Base-by-base conservation (phyloP, 768 basidiomycete genomes). In the Saitozyma podzolica region DNA sequence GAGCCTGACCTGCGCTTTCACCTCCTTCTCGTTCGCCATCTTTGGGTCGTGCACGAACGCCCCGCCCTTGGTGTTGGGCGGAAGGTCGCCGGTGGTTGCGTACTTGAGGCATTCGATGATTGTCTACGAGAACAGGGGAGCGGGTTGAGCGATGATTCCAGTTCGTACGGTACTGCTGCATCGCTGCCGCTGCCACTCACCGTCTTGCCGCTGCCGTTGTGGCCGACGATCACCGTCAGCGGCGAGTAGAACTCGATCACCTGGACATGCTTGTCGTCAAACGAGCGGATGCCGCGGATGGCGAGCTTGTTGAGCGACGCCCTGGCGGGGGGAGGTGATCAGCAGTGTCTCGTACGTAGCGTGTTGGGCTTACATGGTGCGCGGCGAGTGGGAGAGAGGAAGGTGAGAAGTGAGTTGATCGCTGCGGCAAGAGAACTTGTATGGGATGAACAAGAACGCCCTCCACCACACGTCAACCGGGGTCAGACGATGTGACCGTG, bases 101-200 rank as follows among this genome's bases (percentile, higher is more conserved):
- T 99, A 99, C 83, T 98, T 98, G 79, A 99, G 85, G 81, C 95
- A 98, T 83, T 99, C 96, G 80, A 99, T 98, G 76, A 98, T 90
- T 0, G 95, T 99, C 83, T 84, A 68, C 19, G 11, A 45, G 29
- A 13, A 37, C 29, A 47, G 51, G 40, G 1, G 19, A 39, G 45
- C 47, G 52, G 51, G 19, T 2, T 13, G n/a, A 17, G 45, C 45
- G 45, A 47, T 47, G 14, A 48, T 48, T 48, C 17, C 14, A 48
- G 47, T 6, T 17, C 6, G 29, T 5, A 5, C 2, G 29, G 29
- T 29, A 29, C 29, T 5, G 29, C 29, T 29, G 29, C 29, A 29
- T 29, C 40, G 20, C 6, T 13, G 8, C 17, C 14, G 14, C 13
- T 11, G 39, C 9, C 8, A 60, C 65, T 55, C 43, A 84, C 84